Percentiles rank a stretch among this genome's conserved stretches.
These are phyloP conservation scores for Annulohypoxylon stygium DNA, from an alignment of 495 filamentous ascomycete genomes.

Conservation along the genomic window DNA sequence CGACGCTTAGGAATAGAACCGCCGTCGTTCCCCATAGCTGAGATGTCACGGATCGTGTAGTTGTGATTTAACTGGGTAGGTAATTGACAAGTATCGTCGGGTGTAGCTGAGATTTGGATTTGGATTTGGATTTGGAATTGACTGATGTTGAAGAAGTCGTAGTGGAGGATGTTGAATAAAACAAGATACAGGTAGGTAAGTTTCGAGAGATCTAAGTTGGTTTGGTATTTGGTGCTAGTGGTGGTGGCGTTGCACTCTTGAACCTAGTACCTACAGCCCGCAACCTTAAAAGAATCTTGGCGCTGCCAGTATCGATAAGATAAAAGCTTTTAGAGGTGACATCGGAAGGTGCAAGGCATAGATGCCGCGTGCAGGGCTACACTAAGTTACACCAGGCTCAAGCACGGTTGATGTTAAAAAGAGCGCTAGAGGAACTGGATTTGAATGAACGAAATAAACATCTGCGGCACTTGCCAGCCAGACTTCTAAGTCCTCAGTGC, in stretches of 20 bases:
- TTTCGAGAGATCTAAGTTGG: too few relatives aligned
- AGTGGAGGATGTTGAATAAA: too few relatives aligned
- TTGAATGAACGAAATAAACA: not conserved
- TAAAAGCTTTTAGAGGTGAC: slow-evolving; percentile 34
- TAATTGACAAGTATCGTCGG: not conserved
- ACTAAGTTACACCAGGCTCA: not conserved
- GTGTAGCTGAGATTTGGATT: too few relatives aligned
- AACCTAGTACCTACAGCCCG: not conserved
- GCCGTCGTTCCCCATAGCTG: slow-evolving; percentile 92
- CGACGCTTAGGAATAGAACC: slow-evolving; percentile 90
- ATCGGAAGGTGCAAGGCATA: not conserved
- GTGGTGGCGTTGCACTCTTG: not conserved
- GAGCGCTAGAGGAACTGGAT: not conserved
- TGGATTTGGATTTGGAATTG: too few relatives aligned
- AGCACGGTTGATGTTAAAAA: not conserved
- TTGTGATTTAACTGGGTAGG: not conserved
- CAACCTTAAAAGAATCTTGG: not conserved
- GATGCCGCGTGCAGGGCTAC: not conserved
- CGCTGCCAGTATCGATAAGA: slow-evolving; percentile 42
- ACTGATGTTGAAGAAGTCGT: too few relatives aligned
- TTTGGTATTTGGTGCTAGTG: too few relatives aligned
- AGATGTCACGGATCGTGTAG: not conserved
- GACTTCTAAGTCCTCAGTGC: not conserved
- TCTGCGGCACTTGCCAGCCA: not conserved
- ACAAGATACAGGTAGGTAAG: too few relatives aligned